Conservation (phyloP, 2,329 filamentous ascomycete species). For the Pseudovirgaria hyperparasitica region DNA sequence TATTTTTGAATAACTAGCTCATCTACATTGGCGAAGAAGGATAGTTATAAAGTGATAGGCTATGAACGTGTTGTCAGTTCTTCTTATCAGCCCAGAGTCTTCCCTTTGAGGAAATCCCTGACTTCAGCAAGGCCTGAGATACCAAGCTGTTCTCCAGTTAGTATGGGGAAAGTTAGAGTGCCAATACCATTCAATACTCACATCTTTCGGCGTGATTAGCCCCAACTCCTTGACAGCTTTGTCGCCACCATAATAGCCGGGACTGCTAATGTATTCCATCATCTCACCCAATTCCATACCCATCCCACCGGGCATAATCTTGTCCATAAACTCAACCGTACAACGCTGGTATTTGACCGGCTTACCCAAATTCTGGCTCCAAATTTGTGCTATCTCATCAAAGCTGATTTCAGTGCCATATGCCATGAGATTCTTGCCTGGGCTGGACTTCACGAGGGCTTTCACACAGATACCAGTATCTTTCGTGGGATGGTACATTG, state of each 20-base stretch:
- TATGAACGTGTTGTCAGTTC: no score
- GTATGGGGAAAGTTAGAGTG: no score
- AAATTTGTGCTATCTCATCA: slow-evolving; percentile 13
- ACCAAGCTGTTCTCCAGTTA: no score
- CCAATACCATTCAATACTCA: no score
- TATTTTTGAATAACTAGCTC: no score
- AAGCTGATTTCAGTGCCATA: slow-evolving; percentile 10
- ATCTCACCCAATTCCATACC: slow-evolving; percentile 20
- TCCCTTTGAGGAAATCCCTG: no score
- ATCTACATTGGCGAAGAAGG: no score
- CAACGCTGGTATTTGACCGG: slow-evolving; percentile 9
- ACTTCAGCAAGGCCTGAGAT: no score
- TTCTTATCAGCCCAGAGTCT: no score
- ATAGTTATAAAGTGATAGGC: no score
- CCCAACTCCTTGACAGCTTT: no score
- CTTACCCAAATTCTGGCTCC: slow-evolving; percentile 11
- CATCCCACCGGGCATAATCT: slow-evolving; percentile 11
- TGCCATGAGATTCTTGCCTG: slow-evolving; percentile 15
- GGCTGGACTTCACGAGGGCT: slow-evolving; percentile 11
- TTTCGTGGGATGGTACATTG: slow-evolving; percentile 8
- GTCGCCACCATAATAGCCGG: slow-evolving; percentile 25
- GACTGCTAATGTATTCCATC: slow-evolving; percentile 21
- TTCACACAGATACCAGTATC: slow-evolving; percentile 15
- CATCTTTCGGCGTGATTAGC: no score
- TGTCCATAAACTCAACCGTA: slow-evolving; percentile 10